Percentiles rank a stretch among this genome's conserved stretches.
phyloP scores from a whole-genome alignment of 352 stramenopile genomes.

The Hyaloperonospora brassicae region DNA sequence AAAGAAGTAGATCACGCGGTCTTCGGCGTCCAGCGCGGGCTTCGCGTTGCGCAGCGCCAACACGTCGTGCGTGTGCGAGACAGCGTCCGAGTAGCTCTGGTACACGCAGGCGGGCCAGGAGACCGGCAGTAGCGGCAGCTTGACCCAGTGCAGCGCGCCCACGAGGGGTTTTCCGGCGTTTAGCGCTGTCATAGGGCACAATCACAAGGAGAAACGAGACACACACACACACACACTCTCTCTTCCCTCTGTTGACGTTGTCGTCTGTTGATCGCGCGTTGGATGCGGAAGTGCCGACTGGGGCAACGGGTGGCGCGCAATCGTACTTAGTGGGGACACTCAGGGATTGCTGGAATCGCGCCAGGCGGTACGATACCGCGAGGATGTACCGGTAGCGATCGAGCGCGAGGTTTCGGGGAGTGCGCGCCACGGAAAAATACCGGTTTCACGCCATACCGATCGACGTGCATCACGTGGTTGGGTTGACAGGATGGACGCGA shows the following conservation, averaged over 20 bases:
- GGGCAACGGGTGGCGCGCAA: slow-evolving; percentile 11
- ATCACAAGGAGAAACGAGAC: background rate
- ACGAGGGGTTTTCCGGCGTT: slow-evolving; percentile 1
- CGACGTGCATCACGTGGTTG: background rate
- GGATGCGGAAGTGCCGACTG: slow-evolving; percentile 14
- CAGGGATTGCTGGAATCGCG: background rate
- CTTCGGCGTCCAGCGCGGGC: slow-evolving; percentile 49
- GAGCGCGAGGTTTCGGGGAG: too few species aligned
- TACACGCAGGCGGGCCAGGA: slow-evolving; percentile 75
- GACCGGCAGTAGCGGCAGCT: slow-evolving; percentile 41
- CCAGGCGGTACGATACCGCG: background rate
- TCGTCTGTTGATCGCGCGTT: background rate
- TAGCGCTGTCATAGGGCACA: slow-evolving; percentile 5
- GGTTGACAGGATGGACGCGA: slow-evolving; percentile 11
- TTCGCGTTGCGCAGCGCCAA: slow-evolving; percentile 33
- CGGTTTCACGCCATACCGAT: background rate
- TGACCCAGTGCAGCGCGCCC: slow-evolving; percentile 37
- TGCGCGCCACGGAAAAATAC: background rate
- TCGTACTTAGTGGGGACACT: slow-evolving; percentile 10
- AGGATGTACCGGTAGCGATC: background rate
- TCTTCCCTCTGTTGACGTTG: background rate
- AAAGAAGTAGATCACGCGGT: slow-evolving; percentile 78
- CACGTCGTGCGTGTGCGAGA: slow-evolving; percentile 42
- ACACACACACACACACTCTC: background rate
- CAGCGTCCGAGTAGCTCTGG: slow-evolving; percentile 39